These are phyloP conservation scores for Silene coronaria DNA, from an alignment of 179 eudicot species.

Conservation along the genomic window DNA sequence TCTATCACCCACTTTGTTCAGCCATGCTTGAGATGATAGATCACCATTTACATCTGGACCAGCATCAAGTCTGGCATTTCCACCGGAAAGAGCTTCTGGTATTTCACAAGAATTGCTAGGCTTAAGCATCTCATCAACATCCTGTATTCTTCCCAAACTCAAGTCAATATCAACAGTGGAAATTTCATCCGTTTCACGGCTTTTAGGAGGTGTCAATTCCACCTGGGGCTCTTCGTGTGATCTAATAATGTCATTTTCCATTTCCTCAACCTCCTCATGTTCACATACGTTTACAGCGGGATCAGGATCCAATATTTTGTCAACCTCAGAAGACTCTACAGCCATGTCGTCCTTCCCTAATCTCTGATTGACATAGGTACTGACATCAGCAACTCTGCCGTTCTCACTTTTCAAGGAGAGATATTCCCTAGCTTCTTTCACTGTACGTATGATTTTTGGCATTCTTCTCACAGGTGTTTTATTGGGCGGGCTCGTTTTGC, in stretches of 20 bases:
- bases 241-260: constrained; percentile 10
- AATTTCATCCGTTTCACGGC: constrained; percentile 14
- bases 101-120: constrained; percentile 16
- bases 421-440: constrained; percentile 78
- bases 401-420: constrained; percentile 45
- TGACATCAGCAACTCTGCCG: constrained; percentile 16
- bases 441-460: constrained; percentile 61
- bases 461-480: constrained; percentile 32
- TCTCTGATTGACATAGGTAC: constrained; percentile 19
- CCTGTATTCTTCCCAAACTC: background rate
- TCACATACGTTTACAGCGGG: constrained; percentile 17
- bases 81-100: constrained; percentile 4
- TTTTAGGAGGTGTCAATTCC: background rate
- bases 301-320: constrained; percentile 16
- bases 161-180: constrained; percentile 15
- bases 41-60: constrained; percentile 11
- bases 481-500: constrained; percentile 19
- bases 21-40: constrained; percentile 9
- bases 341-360: constrained; percentile 23
- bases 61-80: constrained; percentile 5
- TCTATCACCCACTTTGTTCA: constrained; percentile 14
- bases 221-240: constrained; percentile 13
- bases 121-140: constrained; percentile 9
- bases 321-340: constrained; percentile 19
- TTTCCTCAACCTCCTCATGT: constrained; percentile 8